Percentiles rank a stretch among this genome's conserved stretches.
phyloP scores from a whole-genome alignment of 2,329 filamentous ascomycete genomes.

The Aspergillus pseudoviridinutans region DNA sequence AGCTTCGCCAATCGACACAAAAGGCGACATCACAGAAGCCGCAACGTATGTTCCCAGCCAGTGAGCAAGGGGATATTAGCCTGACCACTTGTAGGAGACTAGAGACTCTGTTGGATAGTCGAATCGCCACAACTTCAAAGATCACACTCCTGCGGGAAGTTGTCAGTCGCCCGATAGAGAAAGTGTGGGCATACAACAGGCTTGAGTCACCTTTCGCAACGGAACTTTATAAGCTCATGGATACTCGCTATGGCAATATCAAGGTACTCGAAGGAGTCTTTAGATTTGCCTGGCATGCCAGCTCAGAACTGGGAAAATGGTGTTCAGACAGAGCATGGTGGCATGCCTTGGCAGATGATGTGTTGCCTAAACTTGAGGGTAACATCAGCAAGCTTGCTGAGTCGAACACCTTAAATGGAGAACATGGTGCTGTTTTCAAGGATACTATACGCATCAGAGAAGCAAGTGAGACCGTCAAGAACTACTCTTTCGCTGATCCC shows the following conservation, averaged over 20 bases:
- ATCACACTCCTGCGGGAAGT: conserved; percentile 55
- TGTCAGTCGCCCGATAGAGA: conserved; percentile 57
- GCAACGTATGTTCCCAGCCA: conserved; percentile 45
- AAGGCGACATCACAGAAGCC: conserved; percentile 66
- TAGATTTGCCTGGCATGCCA: conserved; percentile 55
- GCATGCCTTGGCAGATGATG: conserved; percentile 61
- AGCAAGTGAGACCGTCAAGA: conserved; percentile 54
- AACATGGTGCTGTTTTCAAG: conserved; percentile 44
- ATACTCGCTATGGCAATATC: conserved; percentile 50
- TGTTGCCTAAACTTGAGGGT: conserved; percentile 59
- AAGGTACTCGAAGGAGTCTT: conserved; percentile 56
- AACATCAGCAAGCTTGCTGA: conserved; percentile 23
- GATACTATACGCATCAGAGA: conserved; percentile 56
- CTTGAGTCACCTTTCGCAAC: conserved; percentile 58
- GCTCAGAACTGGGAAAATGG: conserved; percentile 72
- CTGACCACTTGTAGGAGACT: conserved; percentile 51
- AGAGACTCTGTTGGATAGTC: conserved; percentile 71
- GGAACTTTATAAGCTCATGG: conserved; percentile 57
- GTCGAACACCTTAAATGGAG: not conserved
- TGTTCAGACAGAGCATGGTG: conserved; percentile 79
- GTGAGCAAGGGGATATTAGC: not conserved
- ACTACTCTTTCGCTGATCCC: conserved; percentile 46
- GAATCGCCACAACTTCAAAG: conserved; percentile 74
- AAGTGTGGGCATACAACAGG: conserved; percentile 54
- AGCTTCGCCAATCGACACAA: conserved; percentile 86